Base-by-base conservation (phyloP, 2,329 filamentous ascomycete genomes). In the Colletotrichum tanaceti region DNA sequence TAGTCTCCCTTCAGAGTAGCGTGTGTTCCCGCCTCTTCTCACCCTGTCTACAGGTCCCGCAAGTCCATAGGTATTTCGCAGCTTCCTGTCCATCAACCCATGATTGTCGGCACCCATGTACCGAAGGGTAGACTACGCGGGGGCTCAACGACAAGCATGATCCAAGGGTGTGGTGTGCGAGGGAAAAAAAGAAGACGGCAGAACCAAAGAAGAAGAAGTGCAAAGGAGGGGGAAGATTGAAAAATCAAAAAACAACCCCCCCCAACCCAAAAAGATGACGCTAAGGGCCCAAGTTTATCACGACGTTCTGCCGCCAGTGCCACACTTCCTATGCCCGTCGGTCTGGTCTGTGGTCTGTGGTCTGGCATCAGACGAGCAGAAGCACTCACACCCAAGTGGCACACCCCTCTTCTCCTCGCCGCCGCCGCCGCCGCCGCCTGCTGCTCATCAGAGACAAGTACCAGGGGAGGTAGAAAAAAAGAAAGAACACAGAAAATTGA, bases 391-490 rank as follows among this genome's bases (percentile, higher is more conserved):
- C 68, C 68, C 65, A 70, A 70, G 65, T 68, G 59, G 61, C 68
- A 70, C 68, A 68, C 68, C 70, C 68, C 68, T 71, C 67, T 70
- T 64, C 41, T 55, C 43, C 18, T 41, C 44, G 18, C 35, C 41
- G 49, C 41, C 63, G 46, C 35, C 58, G 47, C 65, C 49, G 65
- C 55, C 49, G 61, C 61, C 22, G 54, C 46, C 32, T 35, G 62
- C 65, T 61, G 54, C 50, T 63, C 63, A 65, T 68, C 67, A 70
- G 63, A 71, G 61, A 74, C 74, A 71, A 66, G 63, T 70, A 69
- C 66, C 52, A 69, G 71, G 71, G 55, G 55, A 70, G 58, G 58
- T 58, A 66, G 57, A 71, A 68, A 32, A 32, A 70, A 71, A 68
- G 71, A 67, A 71, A 73, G 58, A 50, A 59, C 49, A 62, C 67